Conservation (phyloP, 140 eudicot genomes). For the Anethum foeniculum region DNA sequence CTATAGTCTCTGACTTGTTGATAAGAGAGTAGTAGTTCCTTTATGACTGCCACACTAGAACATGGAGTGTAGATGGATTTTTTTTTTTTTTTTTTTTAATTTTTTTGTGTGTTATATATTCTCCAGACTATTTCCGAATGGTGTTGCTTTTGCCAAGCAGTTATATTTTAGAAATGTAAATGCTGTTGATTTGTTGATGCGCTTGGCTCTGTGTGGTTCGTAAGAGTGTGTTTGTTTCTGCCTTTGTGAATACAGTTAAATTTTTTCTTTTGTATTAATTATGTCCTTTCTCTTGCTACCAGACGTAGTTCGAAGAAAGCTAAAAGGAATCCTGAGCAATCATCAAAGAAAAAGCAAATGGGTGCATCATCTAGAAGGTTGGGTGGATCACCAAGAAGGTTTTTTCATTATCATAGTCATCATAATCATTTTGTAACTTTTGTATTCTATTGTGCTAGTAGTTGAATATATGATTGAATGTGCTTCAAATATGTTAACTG, state of each 20-base stretch:
- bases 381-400: constrained; percentile 48
- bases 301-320: constrained; percentile 1
- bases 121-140: background rate
- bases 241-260: background rate
- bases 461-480: background rate
- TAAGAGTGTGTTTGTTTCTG: background rate
- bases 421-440: background rate
- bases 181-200: background rate
- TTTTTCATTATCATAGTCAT: background rate
- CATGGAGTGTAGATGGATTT: background rate
- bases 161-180: background rate
- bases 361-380: constrained; percentile 46
- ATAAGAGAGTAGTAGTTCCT: background rate
- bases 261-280: no score
- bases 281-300: background rate
- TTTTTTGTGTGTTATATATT: background rate
- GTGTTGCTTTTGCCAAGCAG: background rate
- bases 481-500: background rate
- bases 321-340: constrained; percentile 12
- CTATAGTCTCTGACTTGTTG: background rate
- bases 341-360: constrained; percentile 30
- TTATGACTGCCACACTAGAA: background rate
- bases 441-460: background rate
- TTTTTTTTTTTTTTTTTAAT: background rate
- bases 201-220: background rate